phyloP scores from a whole-genome alignment of 148 eudicot species.

The Silene latifolia region DNA sequence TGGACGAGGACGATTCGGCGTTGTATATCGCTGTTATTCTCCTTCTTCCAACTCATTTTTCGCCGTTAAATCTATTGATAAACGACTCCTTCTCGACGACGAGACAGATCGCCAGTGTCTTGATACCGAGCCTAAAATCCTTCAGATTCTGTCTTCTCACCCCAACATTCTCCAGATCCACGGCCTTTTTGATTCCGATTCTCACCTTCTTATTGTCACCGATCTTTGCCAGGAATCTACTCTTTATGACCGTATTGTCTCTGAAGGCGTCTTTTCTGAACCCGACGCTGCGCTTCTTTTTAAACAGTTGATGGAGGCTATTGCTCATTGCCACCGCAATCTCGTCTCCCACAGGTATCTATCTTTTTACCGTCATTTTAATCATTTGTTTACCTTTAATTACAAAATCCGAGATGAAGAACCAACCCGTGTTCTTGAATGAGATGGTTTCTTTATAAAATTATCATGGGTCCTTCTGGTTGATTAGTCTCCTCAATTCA shows the following conservation, averaged over 20 bases:
- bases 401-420: no score
- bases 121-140: constrained; percentile 42
- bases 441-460: no score
- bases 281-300: constrained; percentile 44
- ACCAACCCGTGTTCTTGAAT: no score
- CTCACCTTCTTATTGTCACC: constrained; percentile 35
- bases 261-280: constrained; percentile 32
- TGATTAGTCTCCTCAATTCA: background rate
- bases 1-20: constrained; percentile 82
- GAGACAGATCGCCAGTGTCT: constrained; percentile 47
- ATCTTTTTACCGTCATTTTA: no score
- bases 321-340: constrained; percentile 63
- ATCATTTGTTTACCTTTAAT: background rate
- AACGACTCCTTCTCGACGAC: constrained; percentile 44
- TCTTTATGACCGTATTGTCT: constrained; percentile 33
- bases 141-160: constrained; percentile 38
- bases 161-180: constrained; percentile 42
- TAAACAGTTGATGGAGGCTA: constrained; percentile 41
- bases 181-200: constrained; percentile 34
- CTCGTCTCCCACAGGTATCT: constrained; percentile 55
- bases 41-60: constrained; percentile 26
- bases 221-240: constrained; percentile 34
- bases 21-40: constrained; percentile 66
- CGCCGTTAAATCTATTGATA: constrained; percentile 75
- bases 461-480: no score